Percentiles rank a stretch among this genome's conserved stretches.
Conservation (phyloP, 495 filamentous ascomycete genomes). For the Podospora pseudoanserina region DNA sequence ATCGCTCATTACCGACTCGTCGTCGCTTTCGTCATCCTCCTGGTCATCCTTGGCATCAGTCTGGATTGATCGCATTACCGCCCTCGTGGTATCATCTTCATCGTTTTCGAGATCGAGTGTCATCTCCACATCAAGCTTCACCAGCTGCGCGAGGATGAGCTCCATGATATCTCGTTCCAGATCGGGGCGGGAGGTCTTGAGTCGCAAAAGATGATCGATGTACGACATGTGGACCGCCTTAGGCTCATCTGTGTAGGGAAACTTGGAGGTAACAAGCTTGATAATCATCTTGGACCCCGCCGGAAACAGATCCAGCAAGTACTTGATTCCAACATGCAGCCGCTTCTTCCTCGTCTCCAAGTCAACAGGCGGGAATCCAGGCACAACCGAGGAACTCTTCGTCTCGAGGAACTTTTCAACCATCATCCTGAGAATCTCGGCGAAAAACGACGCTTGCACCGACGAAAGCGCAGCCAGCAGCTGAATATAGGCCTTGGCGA, state of each 20-base stretch:
- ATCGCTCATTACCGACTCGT: constrained; percentile 45
- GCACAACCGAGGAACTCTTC: constrained; percentile 49
- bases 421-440: constrained; percentile 69
- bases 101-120: constrained; percentile 79
- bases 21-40: constrained; percentile 60
- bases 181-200: constrained; percentile 72
- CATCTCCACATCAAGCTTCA: constrained; percentile 89
- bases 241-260: constrained; percentile 70
- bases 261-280: constrained; percentile 59
- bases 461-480: constrained; percentile 79
- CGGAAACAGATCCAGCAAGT: constrained; percentile 73
- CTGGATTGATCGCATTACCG: constrained; percentile 43
- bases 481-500: constrained; percentile 72
- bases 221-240: constrained; percentile 71
- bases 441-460: constrained; percentile 59
- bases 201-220: constrained; percentile 69
- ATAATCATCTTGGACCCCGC: constrained; percentile 65
- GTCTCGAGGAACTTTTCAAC: constrained; percentile 65
- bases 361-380: constrained; percentile 56
- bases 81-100: constrained; percentile 48
- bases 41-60: constrained; percentile 45
- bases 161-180: constrained; percentile 79
- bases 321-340: constrained; percentile 69
- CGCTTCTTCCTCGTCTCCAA: constrained; percentile 60
- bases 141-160: constrained; percentile 74